Evolutionary conservation across 73 alveolate genomes (phyloP).

Genomic region (Stentor roeselii): DNA sequence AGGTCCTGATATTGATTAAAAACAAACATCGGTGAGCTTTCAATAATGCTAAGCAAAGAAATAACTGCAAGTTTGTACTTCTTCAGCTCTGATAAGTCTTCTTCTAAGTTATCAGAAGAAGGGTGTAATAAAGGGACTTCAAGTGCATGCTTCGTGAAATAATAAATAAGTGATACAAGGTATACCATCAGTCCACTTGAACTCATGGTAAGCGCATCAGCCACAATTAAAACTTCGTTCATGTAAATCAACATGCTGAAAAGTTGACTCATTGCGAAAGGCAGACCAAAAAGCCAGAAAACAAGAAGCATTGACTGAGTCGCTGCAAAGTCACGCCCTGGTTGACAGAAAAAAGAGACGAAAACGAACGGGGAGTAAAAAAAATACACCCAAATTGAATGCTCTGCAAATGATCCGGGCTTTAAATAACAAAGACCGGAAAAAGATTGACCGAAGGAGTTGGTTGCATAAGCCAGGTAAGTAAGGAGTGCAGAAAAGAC

Average conservation of each 20-base stretch:
- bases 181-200: neutral
- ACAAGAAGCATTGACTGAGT: neutral
- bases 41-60: neutral
- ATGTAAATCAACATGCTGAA: neutral
- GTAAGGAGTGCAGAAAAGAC: neutral
- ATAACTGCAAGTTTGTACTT: neutral
- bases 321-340: neutral
- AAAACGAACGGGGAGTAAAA: neutral
- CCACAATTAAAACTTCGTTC: no score
- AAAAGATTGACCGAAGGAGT: neutral
- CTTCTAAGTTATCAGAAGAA: neutral
- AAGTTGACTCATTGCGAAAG: neutral
- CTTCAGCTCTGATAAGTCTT: no score
- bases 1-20: neutral
- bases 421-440: neutral
- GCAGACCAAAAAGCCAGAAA: neutral
- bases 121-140: neutral
- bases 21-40: neutral
- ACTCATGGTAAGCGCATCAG: neutral
- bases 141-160: neutral
- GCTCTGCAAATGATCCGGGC: neutral
- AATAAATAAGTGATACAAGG: neutral
- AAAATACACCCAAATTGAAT: neutral
- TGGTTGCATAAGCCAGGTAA: neutral
- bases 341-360: neutral